A percentile compares a stretch with the other conserved stretches of the same genome.
Conservation (phyloP, 2,329 filamentous ascomycete genomes). For the Penicillium polonicum region DNA sequence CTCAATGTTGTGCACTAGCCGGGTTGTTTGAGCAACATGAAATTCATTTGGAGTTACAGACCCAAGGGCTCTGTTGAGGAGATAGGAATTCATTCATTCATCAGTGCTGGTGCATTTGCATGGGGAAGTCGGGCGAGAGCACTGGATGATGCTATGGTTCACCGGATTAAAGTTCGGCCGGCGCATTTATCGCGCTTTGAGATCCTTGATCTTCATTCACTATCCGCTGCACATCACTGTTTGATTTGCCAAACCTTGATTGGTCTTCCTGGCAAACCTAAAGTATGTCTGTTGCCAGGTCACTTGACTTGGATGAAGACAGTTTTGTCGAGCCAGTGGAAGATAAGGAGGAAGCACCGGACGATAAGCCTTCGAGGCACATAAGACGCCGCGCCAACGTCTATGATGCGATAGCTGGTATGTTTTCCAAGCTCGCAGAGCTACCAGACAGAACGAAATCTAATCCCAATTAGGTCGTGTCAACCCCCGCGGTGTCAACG, state of each 20-base stretch:
- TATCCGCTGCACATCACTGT: background rate
- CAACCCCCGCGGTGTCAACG: constrained; percentile 39
- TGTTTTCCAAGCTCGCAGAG: background rate
- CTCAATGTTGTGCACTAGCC: constrained; percentile 68
- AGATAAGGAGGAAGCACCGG: constrained; percentile 5
- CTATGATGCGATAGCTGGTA: constrained; percentile 61
- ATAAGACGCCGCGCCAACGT: constrained; percentile 47
- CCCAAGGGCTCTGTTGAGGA: constrained; percentile 74
- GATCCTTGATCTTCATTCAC: background rate
- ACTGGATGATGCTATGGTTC: constrained; percentile 26
- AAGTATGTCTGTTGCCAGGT: constrained; percentile 2
- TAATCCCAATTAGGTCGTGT: constrained; percentile 46
- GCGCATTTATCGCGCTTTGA: constrained; percentile 14
- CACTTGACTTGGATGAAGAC: background rate
- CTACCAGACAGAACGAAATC: background rate
- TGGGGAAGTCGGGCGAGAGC: background rate
- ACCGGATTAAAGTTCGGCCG: constrained; percentile 27
- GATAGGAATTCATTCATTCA: constrained; percentile 71
- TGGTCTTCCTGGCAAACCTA: constrained; percentile 1
- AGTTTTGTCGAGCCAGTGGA: background rate
- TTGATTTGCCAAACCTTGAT: constrained; percentile 6
- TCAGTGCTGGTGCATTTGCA: constrained; percentile 5
- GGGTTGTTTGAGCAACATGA: constrained; percentile 63
- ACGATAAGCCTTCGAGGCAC: constrained; percentile 14
- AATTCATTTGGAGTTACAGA: constrained; percentile 63